Evolutionary conservation across 108 stramenopile species (phyloP), one percentile per base, ranked within the genome.

Genomic region (Fragilariopsis cylindrus): DNA sequence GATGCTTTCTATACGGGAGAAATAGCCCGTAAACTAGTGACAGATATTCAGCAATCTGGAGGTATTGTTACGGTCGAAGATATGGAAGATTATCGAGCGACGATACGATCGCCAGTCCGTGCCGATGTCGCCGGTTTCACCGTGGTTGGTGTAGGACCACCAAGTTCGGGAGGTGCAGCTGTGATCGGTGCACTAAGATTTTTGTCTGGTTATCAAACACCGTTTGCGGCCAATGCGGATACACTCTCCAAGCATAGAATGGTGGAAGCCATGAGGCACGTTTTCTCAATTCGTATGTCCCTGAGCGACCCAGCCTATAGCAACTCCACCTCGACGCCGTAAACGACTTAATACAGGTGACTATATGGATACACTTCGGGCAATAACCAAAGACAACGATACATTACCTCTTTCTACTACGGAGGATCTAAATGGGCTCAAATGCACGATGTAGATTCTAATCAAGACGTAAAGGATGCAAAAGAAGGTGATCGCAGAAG

Each of bases 211-310:
- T 90, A 78, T 58, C 3, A 48, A 3, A 68, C 19, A 56, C 90
- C 89, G 0, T 73, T 88, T 48, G 73, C 90, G 1, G 40, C 80
- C 4, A 60, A 69, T 69, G 68, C 75, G 2, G 83, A 88, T 57
- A 87, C 87, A 4, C 60, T 92, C 50, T 90, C 90, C 5, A 57
- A 81, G 41, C 94, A 96, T 76, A 73, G 88, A 30, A 70, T 87
- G 9, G 85, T 85, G 1, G 94, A 96, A 74, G 92, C 89, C 4
- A 73, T 85, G 68, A 74, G 84, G 43, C 92, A 96, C 68, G 90
- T 82, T 0, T 96, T 96, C 80, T 82, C 92, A 0, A 93, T 96
- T 60, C 86, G 94, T 5, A 93, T 96, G 92, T 83, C 83, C 1
- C 58, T 96, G 79, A 85, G 86, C 57, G 95, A 96, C 73, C 95